Evolutionary conservation across 164 flowering plant genomes (phyloP), one percentile per base, ranked within the genome.

Genomic region (Aristolochia contorta): DNA sequence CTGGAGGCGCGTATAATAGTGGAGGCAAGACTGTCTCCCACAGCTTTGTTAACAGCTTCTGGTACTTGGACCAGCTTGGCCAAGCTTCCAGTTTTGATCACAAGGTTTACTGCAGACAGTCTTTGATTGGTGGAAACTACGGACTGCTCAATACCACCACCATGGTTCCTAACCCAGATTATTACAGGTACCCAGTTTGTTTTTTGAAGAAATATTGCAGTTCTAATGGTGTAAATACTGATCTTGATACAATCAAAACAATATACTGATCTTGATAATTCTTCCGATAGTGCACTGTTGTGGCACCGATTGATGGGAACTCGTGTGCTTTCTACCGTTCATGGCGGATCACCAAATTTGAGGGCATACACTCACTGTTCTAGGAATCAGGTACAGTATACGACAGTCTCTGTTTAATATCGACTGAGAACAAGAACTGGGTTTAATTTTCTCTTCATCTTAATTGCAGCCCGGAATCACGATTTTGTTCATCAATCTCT

Each of bases 31-130:
- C 68, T 55, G 75, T 84, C 1, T 78, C 85, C 0, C 72, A 78
- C 46, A 63, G 81, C 32, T 89, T 83, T 70, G 86, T 54, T 20
- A 33, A 78, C 63, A 69, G 91, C 61, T 89, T 81, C 65, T 89
- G 93, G 96, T 89, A 80, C 66, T 64, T 89, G 69, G 96, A 89
- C 69, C 87, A 83, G 67, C 73, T 89, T 48, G 96, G 92, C 18
- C 81, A 76, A 83, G 45, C 89, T 57, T 66, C 91, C 6, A 74
- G 61, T 0, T 81, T 58, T 62, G 69, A 75, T 58, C 79, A 77
- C 47, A 81, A 86, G 68, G 84, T 73, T 47, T 86, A 56, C 67
- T 86, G 92, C 70, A 69, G 92, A 74, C 92, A 86, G 67, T 43
- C 85, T 22, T 68, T 89, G 15, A 77, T 86, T 27, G 92, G 93